These are phyloP conservation scores for Candida maris DNA, from an alignment of 805 yeast genomes.

Conservation along the genomic window DNA sequence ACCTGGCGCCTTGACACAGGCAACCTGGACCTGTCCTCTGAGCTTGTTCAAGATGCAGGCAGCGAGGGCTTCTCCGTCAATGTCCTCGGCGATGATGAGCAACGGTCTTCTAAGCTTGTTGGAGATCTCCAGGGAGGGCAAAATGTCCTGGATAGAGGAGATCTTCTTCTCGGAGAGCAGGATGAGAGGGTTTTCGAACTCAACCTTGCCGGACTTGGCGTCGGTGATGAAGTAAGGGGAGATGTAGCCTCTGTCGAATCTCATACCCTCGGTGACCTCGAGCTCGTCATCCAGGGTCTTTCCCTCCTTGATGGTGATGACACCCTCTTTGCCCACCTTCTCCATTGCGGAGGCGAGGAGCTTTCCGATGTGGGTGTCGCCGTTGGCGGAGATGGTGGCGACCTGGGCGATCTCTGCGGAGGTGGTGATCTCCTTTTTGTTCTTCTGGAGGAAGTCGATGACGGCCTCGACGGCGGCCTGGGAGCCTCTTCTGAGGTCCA, in stretches of 20 bases:
- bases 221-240: slow-evolving; percentile 96
- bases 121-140: slow-evolving; percentile 90
- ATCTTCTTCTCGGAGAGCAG: slow-evolving; percentile 90
- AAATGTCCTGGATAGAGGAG: slow-evolving; percentile 81
- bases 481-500: slow-evolving; percentile 96
- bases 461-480: slow-evolving; percentile 96
- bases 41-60: slow-evolving; percentile 96
- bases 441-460: slow-evolving; percentile 72
- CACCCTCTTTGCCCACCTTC: slow-evolving; percentile 99
- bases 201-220: slow-evolving; percentile 88
- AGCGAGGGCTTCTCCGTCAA: slow-evolving; percentile 98
- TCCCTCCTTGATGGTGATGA: slow-evolving; percentile 95
- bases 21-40: slow-evolving; percentile 97
- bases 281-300: slow-evolving; percentile 94
- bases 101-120: slow-evolving; percentile 92
- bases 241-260: slow-evolving; percentile 95
- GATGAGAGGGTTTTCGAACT: slow-evolving; percentile 88
- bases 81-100: slow-evolving; percentile 89
- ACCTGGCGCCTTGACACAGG: slow-evolving; percentile 98
- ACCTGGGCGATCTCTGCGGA: slow-evolving; percentile 96
- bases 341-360: slow-evolving; percentile 95
- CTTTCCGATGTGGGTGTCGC: slow-evolving; percentile 88
- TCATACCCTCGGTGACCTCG: slow-evolving; percentile 97
- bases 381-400: slow-evolving; percentile 96
- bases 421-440: slow-evolving; percentile 92